These are phyloP conservation scores for Centella asiatica DNA, from an alignment of 129 eudicot genomes.

Conservation along the genomic window DNA sequence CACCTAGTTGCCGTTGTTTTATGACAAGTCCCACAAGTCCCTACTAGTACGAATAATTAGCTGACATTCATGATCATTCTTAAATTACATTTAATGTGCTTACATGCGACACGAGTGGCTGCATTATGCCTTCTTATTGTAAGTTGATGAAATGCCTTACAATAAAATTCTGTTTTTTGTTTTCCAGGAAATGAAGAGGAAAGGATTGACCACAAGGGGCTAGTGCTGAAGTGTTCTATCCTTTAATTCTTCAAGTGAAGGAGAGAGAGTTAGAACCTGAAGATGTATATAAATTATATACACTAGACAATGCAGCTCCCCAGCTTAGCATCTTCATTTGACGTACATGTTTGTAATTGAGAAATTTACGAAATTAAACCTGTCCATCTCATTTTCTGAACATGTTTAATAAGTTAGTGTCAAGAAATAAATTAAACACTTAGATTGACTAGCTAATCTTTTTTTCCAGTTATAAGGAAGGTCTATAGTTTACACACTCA, in stretches of 20 bases:
- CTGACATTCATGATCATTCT: too few relatives aligned
- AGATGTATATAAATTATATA: slow-evolving; percentile 13
- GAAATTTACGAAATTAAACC: neutral
- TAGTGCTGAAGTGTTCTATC: slow-evolving; percentile 56
- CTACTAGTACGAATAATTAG: too few relatives aligned
- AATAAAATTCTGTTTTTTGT: neutral
- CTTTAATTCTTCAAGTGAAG: slow-evolving; percentile 50
- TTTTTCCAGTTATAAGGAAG: too few relatives aligned
- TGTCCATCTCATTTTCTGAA: neutral
- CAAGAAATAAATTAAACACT: slow-evolving; percentile 6
- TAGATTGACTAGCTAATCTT: neutral
- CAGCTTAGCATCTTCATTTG: neutral
- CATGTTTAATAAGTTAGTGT: neutral
- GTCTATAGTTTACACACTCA: too few relatives aligned
- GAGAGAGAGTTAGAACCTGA: neutral
- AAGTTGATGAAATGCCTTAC: neutral
- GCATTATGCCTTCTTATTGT: neutral
- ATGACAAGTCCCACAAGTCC: too few relatives aligned
- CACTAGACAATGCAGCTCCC: slow-evolving; percentile 7
- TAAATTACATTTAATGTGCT: too few relatives aligned
- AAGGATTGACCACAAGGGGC: slow-evolving; percentile 64
- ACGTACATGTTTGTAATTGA: slow-evolving; percentile 15
- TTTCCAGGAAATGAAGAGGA: slow-evolving; percentile 67
- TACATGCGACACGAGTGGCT: neutral
- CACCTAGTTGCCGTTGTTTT: too few relatives aligned